These are phyloP conservation scores for Cronartium ribicola DNA, from an alignment of 1,284 basidiomycete genomes.

Conservation along the genomic window DNA sequence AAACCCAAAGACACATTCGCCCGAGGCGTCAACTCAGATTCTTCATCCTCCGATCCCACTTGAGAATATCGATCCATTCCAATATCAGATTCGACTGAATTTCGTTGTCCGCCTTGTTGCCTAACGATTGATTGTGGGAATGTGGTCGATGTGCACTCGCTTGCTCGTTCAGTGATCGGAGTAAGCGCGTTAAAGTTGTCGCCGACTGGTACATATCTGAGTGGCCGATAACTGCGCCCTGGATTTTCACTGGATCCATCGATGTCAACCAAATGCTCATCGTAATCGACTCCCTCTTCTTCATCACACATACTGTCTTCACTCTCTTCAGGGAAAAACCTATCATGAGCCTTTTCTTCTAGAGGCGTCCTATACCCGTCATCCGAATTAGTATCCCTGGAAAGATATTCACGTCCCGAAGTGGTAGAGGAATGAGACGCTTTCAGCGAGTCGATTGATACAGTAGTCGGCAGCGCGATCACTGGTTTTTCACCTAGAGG, in stretches of 20 bases:
- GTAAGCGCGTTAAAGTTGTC: conserved; percentile 70
- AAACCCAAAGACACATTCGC: conserved; percentile 35
- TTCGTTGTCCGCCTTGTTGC: neutral
- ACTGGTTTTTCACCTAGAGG: conserved; percentile 30
- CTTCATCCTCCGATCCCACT: conserved; percentile 1
- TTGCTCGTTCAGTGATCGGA: conserved; percentile 86
- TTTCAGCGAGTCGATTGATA: neutral
- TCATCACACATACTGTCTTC: conserved; percentile 16
- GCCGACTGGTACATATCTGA: conserved; percentile 49
- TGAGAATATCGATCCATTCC: conserved; percentile 1
- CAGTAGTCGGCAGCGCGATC: neutral
- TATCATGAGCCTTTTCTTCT: neutral
- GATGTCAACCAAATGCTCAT: neutral
- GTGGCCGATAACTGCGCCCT: conserved; percentile 12
- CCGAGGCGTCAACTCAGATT: conserved; percentile 7
- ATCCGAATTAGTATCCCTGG: neutral
- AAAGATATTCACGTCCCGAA: neutral
- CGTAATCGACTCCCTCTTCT: neutral
- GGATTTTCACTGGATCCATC: conserved; percentile 1
- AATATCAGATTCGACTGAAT: neutral
- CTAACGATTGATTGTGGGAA: conserved; percentile 22
- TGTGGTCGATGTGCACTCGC: conserved; percentile 64
- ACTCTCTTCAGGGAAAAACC: conserved; percentile 9
- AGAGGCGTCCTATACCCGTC: neutral
- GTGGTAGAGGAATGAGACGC: neutral